Conservation (phyloP, 108 stramenopile species). For the Phaeodactylum tricornutum region DNA sequence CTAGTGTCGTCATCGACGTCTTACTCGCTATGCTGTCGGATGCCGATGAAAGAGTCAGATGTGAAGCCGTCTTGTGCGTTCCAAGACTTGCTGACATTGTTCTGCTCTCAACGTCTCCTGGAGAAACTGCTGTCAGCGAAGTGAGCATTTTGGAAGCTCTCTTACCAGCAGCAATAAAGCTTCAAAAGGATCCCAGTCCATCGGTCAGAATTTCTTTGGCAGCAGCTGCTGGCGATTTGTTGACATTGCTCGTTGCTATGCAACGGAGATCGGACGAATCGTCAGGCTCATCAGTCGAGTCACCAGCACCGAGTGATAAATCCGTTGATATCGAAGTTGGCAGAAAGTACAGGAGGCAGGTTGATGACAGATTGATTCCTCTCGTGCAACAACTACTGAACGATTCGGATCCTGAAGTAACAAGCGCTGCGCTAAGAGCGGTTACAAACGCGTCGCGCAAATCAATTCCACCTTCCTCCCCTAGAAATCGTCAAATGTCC, state of each 20-base stretch:
- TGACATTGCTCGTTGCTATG: conserved; percentile 69
- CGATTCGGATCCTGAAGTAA: conserved; percentile 79
- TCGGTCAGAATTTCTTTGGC: conserved; percentile 69
- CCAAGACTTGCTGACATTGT: conserved; percentile 71
- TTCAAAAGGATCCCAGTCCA: conserved; percentile 63
- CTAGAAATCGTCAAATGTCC: conserved; percentile 16
- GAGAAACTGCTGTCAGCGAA: conserved; percentile 34
- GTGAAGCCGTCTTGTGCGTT: conserved; percentile 78
- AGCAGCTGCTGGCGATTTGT: conserved; percentile 70
- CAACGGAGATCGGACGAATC: conserved; percentile 22
- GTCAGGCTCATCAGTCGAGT: no score
- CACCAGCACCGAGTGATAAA: conserved; percentile 2
- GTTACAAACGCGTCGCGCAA: conserved; percentile 81
- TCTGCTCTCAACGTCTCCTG: conserved; percentile 28
- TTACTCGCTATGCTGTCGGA: conserved; percentile 68
- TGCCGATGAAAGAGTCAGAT: conserved; percentile 71
- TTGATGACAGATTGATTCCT: conserved; percentile 78
- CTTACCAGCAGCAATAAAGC: conserved; percentile 63
- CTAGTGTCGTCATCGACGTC: conserved; percentile 82
- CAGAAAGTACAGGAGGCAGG: conserved; percentile 60
- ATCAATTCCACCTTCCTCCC: conserved; percentile 15
- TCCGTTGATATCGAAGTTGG: conserved; percentile 9
- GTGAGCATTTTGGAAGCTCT: conserved; percentile 66
- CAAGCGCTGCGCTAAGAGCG: conserved; percentile 78
- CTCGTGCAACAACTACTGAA: conserved; percentile 75